Conservation (phyloP, 805 yeast genomes). For the Candida pini region DNA sequence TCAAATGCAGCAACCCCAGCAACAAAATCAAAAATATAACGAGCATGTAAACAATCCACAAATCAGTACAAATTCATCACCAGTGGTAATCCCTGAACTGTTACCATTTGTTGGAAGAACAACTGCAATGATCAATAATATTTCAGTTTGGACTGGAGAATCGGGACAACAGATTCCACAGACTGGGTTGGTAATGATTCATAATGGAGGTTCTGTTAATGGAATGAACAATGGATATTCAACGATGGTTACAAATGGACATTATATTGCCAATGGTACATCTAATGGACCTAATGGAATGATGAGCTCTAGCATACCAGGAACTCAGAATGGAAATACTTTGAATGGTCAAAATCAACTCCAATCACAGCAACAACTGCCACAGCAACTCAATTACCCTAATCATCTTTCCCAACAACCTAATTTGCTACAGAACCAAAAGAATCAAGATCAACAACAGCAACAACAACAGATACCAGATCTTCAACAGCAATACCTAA, state of each 20-base stretch:
- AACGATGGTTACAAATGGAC: no score
- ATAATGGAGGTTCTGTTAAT: conserved; percentile 9
- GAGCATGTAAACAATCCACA: no score
- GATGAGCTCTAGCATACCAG: background rate
- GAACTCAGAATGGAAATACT: background rate
- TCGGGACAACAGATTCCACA: conserved; percentile 36
- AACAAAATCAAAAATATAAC: no score
- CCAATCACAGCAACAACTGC: conserved; percentile 1
- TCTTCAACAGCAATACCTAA: conserved; percentile 1
- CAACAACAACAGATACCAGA: background rate
- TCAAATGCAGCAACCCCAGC: no score
- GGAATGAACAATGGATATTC: conserved; percentile 2
- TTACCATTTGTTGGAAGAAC: conserved; percentile 41
- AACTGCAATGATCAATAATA: conserved; percentile 55
- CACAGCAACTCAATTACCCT: background rate
- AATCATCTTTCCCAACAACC: background rate
- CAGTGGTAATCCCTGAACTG: conserved; percentile 21
- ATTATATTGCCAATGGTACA: no score
- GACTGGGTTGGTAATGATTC: conserved; percentile 28
- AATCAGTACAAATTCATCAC: conserved; percentile 11
- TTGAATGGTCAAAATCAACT: background rate
- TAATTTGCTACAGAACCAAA: background rate
- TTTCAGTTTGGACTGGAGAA: conserved; percentile 55
- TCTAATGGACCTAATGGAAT: no score
- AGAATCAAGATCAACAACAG: background rate